Evolutionary conservation across 768 basidiomycete species (phyloP).

Genomic region (Termitomyces sp.): DNA sequence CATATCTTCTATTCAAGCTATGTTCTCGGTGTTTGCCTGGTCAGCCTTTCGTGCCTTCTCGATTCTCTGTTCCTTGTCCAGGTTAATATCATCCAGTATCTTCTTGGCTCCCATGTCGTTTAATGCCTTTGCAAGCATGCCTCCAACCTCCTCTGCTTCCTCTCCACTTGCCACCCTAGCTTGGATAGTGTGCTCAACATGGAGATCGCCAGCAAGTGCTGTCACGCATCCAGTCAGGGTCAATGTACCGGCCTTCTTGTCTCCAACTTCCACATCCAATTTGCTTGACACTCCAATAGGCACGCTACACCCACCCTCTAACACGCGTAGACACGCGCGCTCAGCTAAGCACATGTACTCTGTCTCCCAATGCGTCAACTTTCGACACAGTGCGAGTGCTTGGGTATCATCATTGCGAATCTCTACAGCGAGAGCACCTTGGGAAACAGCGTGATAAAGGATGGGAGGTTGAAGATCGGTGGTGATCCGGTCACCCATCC

Average conservation of each 20-base stretch:
- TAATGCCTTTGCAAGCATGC: constrained; percentile 55
- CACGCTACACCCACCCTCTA: constrained; percentile 97
- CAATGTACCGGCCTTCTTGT: constrained; percentile 32
- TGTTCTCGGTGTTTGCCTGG: constrained; percentile 8
- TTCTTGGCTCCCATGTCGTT: constrained; percentile 66
- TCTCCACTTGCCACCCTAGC: constrained; percentile 42
- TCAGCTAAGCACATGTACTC: constrained; percentile 79
- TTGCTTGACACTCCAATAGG: constrained; percentile 79
- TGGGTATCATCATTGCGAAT: constrained; percentile 62
- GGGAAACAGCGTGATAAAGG: constrained; percentile 86
- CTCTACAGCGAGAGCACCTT: constrained; percentile 89
- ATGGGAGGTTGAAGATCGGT: constrained; percentile 67
- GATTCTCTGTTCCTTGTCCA: constrained; percentile 49
- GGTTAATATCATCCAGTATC: constrained; percentile 82
- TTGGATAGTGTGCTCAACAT: constrained; percentile 61
- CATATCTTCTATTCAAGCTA: background rate
- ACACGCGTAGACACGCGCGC: constrained; percentile 77
- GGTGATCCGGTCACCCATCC: constrained; percentile 70
- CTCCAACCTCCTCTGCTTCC: constrained; percentile 69
- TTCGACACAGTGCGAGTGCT: constrained; percentile 56
- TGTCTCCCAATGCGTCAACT: constrained; percentile 72
- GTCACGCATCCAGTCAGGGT: constrained; percentile 81
- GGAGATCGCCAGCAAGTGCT: constrained; percentile 63
- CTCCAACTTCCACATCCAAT: constrained; percentile 27
- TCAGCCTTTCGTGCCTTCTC: constrained; percentile 31